Evolutionary conservation across 768 basidiomycete genomes (phyloP), one percentile per base, ranked within the genome.

Genomic region (Russula earlei): DNA sequence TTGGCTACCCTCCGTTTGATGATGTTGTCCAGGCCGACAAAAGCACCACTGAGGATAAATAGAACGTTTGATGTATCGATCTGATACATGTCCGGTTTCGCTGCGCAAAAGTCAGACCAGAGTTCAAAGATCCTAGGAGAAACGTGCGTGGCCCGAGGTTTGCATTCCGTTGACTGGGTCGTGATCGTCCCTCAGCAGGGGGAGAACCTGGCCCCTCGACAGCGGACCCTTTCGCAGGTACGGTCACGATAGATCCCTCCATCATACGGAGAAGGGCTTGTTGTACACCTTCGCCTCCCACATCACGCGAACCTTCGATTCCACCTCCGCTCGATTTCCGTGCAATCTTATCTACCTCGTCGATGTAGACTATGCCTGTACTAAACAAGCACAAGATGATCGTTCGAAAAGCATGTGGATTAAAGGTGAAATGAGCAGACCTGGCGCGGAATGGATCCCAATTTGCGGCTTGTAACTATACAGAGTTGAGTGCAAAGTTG

Each of bases 281-380:
- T 65, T 98, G 94, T 5, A 98, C 94, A 33, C 94, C 94, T 75
- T 96, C 93, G 10, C 94, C 94, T 22, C 91, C 86, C 1, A 98
- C 93, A 67, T 97, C 94, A 62, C 87, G 78, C 5, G 84, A 81
- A 4, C 83, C 81, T 61, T 89, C 87, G 27, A 75, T 73, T 5
- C 85, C 84, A 42, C 77, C 70, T 6, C 75, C 67, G 37, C 65
- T 63, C 14, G 67, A 61, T 63, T 80, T 85, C 47, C 82, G 78
- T 14, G 91, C 87, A 56, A 96, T 83, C 72, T 98, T 97, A 72
- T 97, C 95, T 1, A 93, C 75, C 72, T 98, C 95, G 65, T 98
- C 95, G 45, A 98, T 93, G 66, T 95, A 95, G 31, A 97, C 85
- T 58, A 98, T 96, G 6, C 94, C 94, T 67, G 84, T 84, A 66